These are phyloP conservation scores for Kluyveromyces dobzhanskii DNA, from an alignment of 805 yeast species.

Conservation along the genomic window DNA sequence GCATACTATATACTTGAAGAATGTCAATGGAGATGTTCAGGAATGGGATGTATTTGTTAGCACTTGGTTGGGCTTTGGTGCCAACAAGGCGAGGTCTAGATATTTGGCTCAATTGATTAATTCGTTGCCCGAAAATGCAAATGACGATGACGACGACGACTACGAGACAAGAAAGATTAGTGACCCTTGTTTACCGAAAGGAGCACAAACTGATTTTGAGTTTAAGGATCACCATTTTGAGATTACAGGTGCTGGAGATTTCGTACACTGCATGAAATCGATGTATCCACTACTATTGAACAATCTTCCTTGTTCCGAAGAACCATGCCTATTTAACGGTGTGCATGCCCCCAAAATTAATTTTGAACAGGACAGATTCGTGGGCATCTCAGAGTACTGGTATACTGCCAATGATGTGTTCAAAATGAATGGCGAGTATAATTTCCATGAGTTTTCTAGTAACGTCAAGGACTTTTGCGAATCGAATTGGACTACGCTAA, in stretches of 20 bases:
- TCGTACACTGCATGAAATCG: slow-evolving; percentile 59
- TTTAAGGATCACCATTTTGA: slow-evolving; percentile 38
- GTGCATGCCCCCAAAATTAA: slow-evolving; percentile 88
- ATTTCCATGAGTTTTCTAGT: slow-evolving; percentile 58
- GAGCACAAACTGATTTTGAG: slow-evolving; percentile 42
- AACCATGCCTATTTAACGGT: slow-evolving; percentile 91
- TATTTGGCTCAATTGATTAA: slow-evolving; percentile 51
- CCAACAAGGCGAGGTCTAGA: slow-evolving; percentile 81
- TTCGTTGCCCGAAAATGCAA: slow-evolving; percentile 40
- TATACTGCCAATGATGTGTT: slow-evolving; percentile 91
- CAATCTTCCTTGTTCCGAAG: slow-evolving; percentile 73
- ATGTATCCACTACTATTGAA: slow-evolving; percentile 73
- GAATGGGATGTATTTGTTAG: slow-evolving; percentile 85
- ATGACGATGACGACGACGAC: slow-evolving; percentile 39
- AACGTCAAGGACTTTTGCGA: slow-evolving; percentile 68
- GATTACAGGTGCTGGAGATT: slow-evolving; percentile 70
- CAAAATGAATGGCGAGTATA: slow-evolving; percentile 81
- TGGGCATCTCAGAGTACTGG: slow-evolving; percentile 96
- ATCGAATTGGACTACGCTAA: slow-evolving; percentile 58
- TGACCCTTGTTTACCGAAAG: slow-evolving; percentile 80
- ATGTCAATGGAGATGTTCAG: slow-evolving; percentile 60
- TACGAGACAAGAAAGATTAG: slow-evolving; percentile 31
- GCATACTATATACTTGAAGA: slow-evolving; percentile 54
- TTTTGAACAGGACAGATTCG: slow-evolving; percentile 69
- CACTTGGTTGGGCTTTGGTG: slow-evolving; percentile 97